Conservation (phyloP, 305 asterid species). For the Fraxinus platypoda region DNA sequence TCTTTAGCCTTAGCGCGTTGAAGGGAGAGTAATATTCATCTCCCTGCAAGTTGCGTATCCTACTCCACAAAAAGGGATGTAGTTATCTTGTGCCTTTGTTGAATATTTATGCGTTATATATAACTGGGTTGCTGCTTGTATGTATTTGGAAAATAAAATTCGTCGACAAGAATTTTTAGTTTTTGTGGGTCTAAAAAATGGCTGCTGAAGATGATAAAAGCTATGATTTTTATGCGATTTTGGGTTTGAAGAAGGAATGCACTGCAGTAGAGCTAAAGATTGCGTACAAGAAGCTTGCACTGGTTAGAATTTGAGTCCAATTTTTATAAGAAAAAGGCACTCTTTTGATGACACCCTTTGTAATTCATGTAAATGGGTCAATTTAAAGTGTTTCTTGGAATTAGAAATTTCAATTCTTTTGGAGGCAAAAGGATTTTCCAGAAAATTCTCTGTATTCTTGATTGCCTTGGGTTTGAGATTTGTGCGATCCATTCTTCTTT, state of each 20-base stretch:
- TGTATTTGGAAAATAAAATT: slow-evolving; percentile 7
- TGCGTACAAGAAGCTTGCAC: slow-evolving; percentile 88
- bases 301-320: slow-evolving; percentile 47
- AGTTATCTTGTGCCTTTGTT: slow-evolving; percentile 12
- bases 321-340: not conserved
- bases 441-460: not conserved
- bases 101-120: not conserved
- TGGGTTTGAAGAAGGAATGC: slow-evolving; percentile 85
- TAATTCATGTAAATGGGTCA: not conserved
- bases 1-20: slow-evolving; percentile 21
- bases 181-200: slow-evolving; percentile 36
- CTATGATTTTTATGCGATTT: slow-evolving; percentile 59
- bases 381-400: not conserved
- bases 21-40: slow-evolving; percentile 21
- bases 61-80: not conserved
- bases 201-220: slow-evolving; percentile 41
- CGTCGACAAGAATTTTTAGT: slow-evolving; percentile 17
- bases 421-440: not conserved
- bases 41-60: slow-evolving; percentile 24
- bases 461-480: not conserved
- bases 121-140: not conserved
- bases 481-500: not conserved
- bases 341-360: not conserved
- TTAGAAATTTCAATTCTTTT: not conserved
- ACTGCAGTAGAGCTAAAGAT: slow-evolving; percentile 54